These are phyloP conservation scores for Yamadazyma triangularis DNA, from an alignment of 1,139 yeast species.

Conservation along the genomic window DNA sequence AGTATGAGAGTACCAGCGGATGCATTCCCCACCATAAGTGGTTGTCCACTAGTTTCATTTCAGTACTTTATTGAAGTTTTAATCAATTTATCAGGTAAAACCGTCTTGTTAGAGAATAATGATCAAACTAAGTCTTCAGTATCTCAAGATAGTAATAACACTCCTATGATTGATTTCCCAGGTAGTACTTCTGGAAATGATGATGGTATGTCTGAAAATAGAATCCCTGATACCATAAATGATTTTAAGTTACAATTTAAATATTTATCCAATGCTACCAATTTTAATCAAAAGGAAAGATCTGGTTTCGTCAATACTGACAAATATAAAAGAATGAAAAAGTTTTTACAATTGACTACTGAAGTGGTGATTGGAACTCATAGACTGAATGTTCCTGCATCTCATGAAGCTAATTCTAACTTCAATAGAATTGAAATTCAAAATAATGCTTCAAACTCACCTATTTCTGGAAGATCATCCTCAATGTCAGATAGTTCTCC, in stretches of 20 bases:
- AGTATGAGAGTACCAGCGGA: constrained; percentile 76
- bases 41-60: constrained; percentile 70
- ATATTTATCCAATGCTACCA: constrained; percentile 16
- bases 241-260: constrained; percentile 32
- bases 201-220: constrained; percentile 3
- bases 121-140: constrained; percentile 11
- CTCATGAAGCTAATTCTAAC: not conserved
- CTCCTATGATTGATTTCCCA: constrained; percentile 14
- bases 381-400: constrained; percentile 30
- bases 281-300: constrained; percentile 30
- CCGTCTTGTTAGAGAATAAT: constrained; percentile 32
- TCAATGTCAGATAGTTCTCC: constrained; percentile 14
- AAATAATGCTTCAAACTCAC: constrained; percentile 6
- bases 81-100: constrained; percentile 56
- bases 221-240: constrained; percentile 6
- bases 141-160: constrained; percentile 9
- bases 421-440: constrained; percentile 2
- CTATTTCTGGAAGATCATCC: constrained; percentile 19
- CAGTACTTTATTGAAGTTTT: constrained; percentile 83
- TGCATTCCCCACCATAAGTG: constrained; percentile 78
- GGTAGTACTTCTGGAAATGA: constrained; percentile 5
- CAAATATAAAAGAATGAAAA: constrained; percentile 64
- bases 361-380: constrained; percentile 80
- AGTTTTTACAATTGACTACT: constrained; percentile 72
- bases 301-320: constrained; percentile 71